These are phyloP conservation scores for Ophiosphaerella narmari DNA, from an alignment of 2,329 filamentous ascomycete genomes.

Conservation along the genomic window DNA sequence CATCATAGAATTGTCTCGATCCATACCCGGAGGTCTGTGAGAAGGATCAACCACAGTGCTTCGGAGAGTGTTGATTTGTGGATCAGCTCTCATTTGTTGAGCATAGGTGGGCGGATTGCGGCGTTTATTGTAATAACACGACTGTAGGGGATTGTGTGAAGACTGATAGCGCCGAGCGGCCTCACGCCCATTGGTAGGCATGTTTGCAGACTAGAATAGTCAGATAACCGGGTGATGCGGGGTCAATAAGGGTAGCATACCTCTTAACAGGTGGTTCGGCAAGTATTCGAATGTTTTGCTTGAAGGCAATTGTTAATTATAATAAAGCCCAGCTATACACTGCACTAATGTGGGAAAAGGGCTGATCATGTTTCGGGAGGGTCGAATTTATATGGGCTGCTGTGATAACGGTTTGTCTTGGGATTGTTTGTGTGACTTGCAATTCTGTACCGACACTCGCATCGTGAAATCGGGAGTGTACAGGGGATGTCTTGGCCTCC, in stretches of 20 bases:
- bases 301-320: too few species aligned
- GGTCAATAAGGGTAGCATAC: neutral
- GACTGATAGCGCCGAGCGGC: constrained; percentile 19
- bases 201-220: constrained; percentile 1
- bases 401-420: too few species aligned
- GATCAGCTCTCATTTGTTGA: constrained; percentile 26
- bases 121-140: constrained; percentile 33
- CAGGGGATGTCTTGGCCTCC: neutral
- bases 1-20: constrained; percentile 29
- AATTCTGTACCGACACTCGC: too few species aligned
- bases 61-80: constrained; percentile 31
- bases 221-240: neutral
- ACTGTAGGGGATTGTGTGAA: constrained; percentile 12
- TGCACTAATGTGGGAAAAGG: neutral
- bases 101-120: constrained; percentile 23
- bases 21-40: constrained; percentile 4
- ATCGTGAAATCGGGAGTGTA: neutral
- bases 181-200: constrained; percentile 21
- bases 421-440: too few species aligned
- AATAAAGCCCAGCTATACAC: too few species aligned
- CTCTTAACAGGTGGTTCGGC: neutral
- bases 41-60: constrained; percentile 24
- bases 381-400: neutral
- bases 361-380: too few species aligned
- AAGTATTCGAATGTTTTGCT: too few species aligned